Evolutionary conservation across 1,284 basidiomycete species (phyloP).

Genomic region (Neolentinus lepideus): DNA sequence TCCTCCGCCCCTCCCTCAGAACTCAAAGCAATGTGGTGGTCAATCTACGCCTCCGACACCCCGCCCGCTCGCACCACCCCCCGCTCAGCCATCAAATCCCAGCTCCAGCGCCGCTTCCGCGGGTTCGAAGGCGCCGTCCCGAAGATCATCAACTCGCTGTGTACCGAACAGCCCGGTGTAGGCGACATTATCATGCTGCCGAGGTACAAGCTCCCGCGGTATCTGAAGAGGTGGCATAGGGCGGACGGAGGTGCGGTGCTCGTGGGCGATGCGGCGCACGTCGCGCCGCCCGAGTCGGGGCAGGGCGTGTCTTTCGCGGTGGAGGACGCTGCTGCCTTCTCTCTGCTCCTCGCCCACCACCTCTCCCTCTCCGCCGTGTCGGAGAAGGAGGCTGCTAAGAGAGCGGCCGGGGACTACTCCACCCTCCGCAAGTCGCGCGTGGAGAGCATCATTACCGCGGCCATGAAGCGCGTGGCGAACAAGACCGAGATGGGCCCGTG

Average conservation of each 20-base stretch:
- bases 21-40: constrained; percentile 27
- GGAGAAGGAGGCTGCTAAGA: constrained; percentile 14
- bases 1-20: constrained; percentile 2
- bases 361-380: constrained; percentile 10
- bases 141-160: constrained; percentile 19
- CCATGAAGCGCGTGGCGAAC: constrained; percentile 20
- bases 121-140: background rate
- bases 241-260: constrained; percentile 26
- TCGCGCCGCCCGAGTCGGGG: constrained; percentile 30
- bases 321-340: constrained; percentile 28
- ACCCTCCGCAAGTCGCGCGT: constrained; percentile 25
- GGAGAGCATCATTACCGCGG: constrained; percentile 22
- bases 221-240: constrained; percentile 23
- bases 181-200: constrained; percentile 22
- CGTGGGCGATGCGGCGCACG: constrained; percentile 30
- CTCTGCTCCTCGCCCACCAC: constrained; percentile 25
- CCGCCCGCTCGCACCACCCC: constrained; percentile 18
- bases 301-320: constrained; percentile 30
- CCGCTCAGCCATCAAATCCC: constrained; percentile 17
- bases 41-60: constrained; percentile 25
- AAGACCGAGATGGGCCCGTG: constrained; percentile 23
- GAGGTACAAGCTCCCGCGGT: constrained; percentile 23
- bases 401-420: constrained; percentile 20
- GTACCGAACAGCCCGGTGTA: background rate
- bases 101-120: constrained; percentile 20